Percentiles rank a stretch among this genome's conserved stretches.
These are phyloP conservation scores for Jimgerdemannia flammicorona DNA, from an alignment of 192 early-diverging fungal genomes.

Conservation along the genomic window DNA sequence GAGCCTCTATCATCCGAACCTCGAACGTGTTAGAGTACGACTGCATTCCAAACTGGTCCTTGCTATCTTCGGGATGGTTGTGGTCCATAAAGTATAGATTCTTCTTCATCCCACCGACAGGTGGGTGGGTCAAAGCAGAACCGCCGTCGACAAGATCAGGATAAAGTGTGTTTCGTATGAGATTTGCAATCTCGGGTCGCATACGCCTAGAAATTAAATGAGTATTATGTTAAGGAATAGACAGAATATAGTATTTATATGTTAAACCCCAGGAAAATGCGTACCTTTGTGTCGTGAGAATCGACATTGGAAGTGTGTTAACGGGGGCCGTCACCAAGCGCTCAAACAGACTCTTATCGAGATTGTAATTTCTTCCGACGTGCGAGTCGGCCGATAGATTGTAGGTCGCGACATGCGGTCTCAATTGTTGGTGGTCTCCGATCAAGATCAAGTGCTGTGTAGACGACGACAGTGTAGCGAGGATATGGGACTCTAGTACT, in stretches of 20 bases:
- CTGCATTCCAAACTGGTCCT: conserved; percentile 27
- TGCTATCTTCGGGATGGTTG: conserved; percentile 35
- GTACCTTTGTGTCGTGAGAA: conserved; percentile 33
- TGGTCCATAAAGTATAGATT: conserved; percentile 51
- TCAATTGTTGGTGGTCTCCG: conserved; percentile 55
- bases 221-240: no score
- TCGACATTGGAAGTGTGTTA: conserved; percentile 36
- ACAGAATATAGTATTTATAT: no score
- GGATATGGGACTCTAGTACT: conserved; percentile 51
- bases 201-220: conserved; percentile 32
- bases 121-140: conserved; percentile 25
- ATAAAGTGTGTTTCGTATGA: conserved; percentile 47
- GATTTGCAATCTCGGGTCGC: conserved; percentile 46
- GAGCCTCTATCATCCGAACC: conserved; percentile 41
- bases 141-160: conserved; percentile 40
- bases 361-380: conserved; percentile 23
- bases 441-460: conserved; percentile 51
- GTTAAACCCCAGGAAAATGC: no score
- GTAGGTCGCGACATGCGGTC: conserved; percentile 47
- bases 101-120: conserved; percentile 42
- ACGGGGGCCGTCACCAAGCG: conserved; percentile 25
- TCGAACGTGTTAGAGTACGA: conserved; percentile 46
- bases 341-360: conserved; percentile 56
- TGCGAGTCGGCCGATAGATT: conserved; percentile 14
- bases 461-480: conserved; percentile 41